Evolutionary conservation across 2,329 filamentous ascomycete species (phyloP).

Genomic region (Xylaria polymorpha): DNA sequence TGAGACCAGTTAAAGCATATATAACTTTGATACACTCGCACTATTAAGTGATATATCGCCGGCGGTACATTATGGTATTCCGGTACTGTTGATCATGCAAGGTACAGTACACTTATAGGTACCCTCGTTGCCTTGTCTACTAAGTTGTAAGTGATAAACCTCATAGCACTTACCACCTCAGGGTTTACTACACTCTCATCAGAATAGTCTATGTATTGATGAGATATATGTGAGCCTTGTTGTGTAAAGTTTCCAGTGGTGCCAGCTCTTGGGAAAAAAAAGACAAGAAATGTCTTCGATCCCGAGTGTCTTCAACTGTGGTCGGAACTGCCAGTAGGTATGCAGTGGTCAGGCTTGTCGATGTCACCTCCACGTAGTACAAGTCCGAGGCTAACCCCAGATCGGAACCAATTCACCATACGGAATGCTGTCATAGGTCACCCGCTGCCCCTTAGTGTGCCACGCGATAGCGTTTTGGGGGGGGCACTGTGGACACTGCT

Average conservation of each 20-base stretch:
- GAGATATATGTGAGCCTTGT: neutral
- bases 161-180: neutral
- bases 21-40: too few relatives aligned
- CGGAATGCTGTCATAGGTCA: constrained; percentile 33
- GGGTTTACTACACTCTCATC: neutral
- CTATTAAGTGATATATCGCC: neutral
- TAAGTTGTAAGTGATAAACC: neutral
- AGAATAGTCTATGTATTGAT: neutral
- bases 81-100: constrained; percentile 20
- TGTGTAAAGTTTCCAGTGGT: neutral
- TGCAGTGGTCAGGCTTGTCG: too few relatives aligned
- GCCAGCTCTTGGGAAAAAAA: constrained; percentile 5
- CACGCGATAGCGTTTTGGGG: constrained; percentile 25
- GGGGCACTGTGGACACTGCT: constrained; percentile 5
- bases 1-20: too few relatives aligned
- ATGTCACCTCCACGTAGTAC: neutral
- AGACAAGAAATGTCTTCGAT: neutral
- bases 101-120: constrained; percentile 19
- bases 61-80: neutral
- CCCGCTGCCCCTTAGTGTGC: constrained; percentile 7
- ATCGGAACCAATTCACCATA: constrained; percentile 15
- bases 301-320: constrained; percentile 1
- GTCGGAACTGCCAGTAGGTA: neutral
- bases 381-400: constrained; percentile 4
- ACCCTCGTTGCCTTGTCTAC: constrained; percentile 6